Conservation (phyloP, 495 filamentous ascomycete genomes). For the Recurvomyces mirabilis region DNA sequence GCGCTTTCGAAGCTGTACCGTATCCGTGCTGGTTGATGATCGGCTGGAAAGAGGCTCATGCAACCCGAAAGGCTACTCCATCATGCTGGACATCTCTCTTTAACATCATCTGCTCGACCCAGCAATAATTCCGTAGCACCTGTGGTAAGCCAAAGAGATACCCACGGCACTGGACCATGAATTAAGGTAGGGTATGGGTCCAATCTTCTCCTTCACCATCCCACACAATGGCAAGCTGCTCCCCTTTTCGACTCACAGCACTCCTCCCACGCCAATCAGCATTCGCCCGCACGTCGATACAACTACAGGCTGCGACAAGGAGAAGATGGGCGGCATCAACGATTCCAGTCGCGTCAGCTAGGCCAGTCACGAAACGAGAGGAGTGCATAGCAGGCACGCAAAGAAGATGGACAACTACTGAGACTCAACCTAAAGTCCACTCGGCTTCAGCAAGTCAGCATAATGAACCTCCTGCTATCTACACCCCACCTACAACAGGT, state of each 20-base stretch:
- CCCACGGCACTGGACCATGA: neutral
- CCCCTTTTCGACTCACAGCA: neutral
- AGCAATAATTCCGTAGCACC: too few relatives aligned
- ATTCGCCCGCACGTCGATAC: slow-evolving; percentile 1
- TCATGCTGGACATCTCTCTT: too few relatives aligned
- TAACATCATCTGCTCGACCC: too few relatives aligned
- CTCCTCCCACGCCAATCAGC: slow-evolving; percentile 1
- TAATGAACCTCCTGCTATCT: slow-evolving; percentile 26
- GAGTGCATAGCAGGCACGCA: neutral
- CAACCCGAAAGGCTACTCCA: too few relatives aligned
- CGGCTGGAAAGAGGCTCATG: too few relatives aligned
- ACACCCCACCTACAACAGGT: slow-evolving; percentile 61
- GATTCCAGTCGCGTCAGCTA: neutral
- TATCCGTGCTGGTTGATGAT: too few relatives aligned
- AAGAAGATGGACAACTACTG: neutral
- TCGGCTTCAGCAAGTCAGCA: neutral
- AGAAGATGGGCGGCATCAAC: neutral
- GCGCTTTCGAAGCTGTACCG: too few relatives aligned
- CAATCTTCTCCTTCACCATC: too few relatives aligned
- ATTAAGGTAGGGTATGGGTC: neutral
- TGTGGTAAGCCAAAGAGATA: too few relatives aligned
- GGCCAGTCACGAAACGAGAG: neutral
- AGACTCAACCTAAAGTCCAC: neutral
- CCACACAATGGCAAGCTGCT: neutral
- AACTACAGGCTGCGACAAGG: neutral